phyloP scores from a whole-genome alignment of 352 stramenopile genomes.

The Plasmopara halstedii region DNA sequence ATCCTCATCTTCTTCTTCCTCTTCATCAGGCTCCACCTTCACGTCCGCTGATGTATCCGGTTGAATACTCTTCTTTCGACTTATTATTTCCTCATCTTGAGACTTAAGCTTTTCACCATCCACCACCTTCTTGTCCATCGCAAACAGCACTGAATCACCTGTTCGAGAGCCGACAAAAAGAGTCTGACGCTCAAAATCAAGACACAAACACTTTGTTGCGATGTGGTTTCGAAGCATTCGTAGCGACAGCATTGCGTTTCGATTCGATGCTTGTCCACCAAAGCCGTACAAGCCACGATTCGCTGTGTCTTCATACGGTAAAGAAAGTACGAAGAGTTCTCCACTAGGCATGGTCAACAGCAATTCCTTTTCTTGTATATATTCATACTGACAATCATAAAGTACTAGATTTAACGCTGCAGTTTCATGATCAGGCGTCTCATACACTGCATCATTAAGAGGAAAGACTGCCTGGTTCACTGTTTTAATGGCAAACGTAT shows the following conservation, averaged over 20 bases:
- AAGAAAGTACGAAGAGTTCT: constrained; percentile 52
- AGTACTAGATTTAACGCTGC: constrained; percentile 51
- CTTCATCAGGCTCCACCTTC: constrained; percentile 17
- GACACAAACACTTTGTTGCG: constrained; percentile 46
- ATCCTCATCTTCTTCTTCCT: constrained; percentile 53
- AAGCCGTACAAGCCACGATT: constrained; percentile 28
- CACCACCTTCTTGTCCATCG: constrained; percentile 35
- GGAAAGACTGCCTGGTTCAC: constrained; percentile 68
- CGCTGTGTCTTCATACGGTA: constrained; percentile 50
- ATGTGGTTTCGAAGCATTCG: constrained; percentile 42
- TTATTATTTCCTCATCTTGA: constrained; percentile 12
- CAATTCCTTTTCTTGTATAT: constrained; percentile 62
- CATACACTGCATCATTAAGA: constrained; percentile 52
- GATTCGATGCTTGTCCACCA: constrained; percentile 11
- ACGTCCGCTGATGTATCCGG: constrained; percentile 3
- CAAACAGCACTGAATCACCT: constrained; percentile 68
- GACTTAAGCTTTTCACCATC: constrained; percentile 17
- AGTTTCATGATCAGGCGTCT: constrained; percentile 41
- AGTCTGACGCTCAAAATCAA: constrained; percentile 54
- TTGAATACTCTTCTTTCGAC: constrained; percentile 21
- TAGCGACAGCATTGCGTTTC: constrained; percentile 38
- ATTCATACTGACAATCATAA: constrained; percentile 61
- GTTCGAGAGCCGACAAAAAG: constrained; percentile 77
- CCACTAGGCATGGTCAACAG: constrained; percentile 52
- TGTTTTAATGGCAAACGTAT: constrained; percentile 63